Evolutionary conservation across 495 filamentous ascomycete genomes (phyloP).

Genomic region (Xylaria bambusicola): DNA sequence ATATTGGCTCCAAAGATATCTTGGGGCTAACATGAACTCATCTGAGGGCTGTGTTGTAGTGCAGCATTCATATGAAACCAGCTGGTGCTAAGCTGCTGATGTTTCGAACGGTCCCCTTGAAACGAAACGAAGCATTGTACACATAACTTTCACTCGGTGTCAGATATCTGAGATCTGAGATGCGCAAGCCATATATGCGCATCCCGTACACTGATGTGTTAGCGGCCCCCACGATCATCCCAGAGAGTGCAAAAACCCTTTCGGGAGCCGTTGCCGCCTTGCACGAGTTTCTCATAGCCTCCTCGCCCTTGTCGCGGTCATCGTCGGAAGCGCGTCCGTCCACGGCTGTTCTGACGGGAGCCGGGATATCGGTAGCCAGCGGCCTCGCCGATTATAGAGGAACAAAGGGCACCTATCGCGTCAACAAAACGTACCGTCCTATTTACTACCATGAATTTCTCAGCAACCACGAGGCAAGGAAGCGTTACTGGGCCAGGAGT

Average conservation of each 20-base stretch:
- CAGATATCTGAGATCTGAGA: slow-evolving; percentile 46
- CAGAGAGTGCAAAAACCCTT: slow-evolving; percentile 65
- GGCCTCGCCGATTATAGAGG: slow-evolving; percentile 94
- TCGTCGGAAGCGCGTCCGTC: slow-evolving; percentile 47
- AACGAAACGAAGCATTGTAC: slow-evolving; percentile 10
- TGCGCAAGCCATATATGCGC: slow-evolving; percentile 73
- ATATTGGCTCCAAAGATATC: neutral
- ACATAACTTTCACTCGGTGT: neutral
- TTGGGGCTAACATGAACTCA: no score
- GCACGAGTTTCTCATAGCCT: slow-evolving; percentile 63
- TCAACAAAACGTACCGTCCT: slow-evolving; percentile 84
- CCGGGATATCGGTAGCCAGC: slow-evolving; percentile 90
- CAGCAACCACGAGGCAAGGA: slow-evolving; percentile 78
- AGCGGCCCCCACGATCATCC: slow-evolving; percentile 75
- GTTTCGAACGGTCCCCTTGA: neutral
- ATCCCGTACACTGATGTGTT: slow-evolving; percentile 89
- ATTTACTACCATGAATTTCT: slow-evolving; percentile 93
- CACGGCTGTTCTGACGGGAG: slow-evolving; percentile 81
- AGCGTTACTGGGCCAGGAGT: slow-evolving; percentile 94
- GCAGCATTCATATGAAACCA: no score
- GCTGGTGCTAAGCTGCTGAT: neutral
- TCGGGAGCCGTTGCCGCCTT: slow-evolving; percentile 77
- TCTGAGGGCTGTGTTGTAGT: no score
- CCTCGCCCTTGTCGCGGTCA: slow-evolving; percentile 26
- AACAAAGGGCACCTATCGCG: slow-evolving; percentile 83